These are phyloP conservation scores for Dictyophora rubrovolvata DNA, from an alignment of 768 basidiomycete species.

Conservation along the genomic window DNA sequence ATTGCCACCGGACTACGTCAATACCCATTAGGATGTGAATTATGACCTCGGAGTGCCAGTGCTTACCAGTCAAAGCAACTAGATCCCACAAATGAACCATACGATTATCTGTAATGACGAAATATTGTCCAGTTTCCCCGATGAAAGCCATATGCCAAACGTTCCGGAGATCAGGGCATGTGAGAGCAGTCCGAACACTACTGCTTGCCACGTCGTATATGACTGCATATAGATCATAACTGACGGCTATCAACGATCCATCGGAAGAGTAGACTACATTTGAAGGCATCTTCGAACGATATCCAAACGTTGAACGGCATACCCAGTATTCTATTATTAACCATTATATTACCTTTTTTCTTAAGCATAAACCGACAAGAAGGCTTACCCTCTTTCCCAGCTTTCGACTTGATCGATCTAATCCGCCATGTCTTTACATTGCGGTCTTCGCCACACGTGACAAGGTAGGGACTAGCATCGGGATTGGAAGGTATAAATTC, in stretches of 20 bases:
- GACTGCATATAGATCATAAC: constrained; percentile 54
- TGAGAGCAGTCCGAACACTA: constrained; percentile 47
- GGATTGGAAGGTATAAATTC: constrained; percentile 51
- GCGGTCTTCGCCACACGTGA: constrained; percentile 69
- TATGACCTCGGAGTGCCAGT: not conserved
- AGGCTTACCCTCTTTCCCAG: constrained; percentile 41
- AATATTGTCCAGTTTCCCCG: constrained; percentile 59
- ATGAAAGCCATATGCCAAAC: constrained; percentile 48
- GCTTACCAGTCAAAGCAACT: constrained; percentile 49
- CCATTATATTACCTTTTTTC: not conserved
- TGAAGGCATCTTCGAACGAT: constrained; percentile 57
- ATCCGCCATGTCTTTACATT: constrained; percentile 75
- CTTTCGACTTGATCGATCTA: constrained; percentile 35
- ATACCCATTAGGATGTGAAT: not conserved
- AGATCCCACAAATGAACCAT: constrained; percentile 68
- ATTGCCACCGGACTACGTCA: constrained; percentile 52
- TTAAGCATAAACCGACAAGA: not conserved
- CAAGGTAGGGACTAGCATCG: constrained; percentile 34
- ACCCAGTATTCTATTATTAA: constrained; percentile 61
- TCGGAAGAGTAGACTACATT: constrained; percentile 75
- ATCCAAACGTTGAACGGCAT: constrained; percentile 59
- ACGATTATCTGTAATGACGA: constrained; percentile 41
- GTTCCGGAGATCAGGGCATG: constrained; percentile 42
- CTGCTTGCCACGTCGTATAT: constrained; percentile 67
- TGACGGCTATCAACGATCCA: constrained; percentile 72